phyloP scores from a whole-genome alignment of 441 rosid genomes.

The Populus trichocarpa region DNA sequence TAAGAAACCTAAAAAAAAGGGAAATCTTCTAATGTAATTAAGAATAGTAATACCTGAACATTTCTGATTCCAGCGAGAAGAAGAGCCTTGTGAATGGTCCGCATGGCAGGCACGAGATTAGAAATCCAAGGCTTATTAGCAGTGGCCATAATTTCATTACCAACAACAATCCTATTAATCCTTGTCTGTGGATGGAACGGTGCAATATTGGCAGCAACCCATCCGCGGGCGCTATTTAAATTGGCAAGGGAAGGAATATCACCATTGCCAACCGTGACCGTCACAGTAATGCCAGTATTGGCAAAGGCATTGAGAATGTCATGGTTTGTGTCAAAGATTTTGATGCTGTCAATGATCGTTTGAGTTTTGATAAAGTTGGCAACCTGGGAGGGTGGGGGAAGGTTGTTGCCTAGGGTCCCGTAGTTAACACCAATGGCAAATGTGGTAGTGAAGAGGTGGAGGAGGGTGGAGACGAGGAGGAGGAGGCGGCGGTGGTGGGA shows the following conservation, averaged over 20 bases:
- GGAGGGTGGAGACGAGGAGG: constrained; percentile 7
- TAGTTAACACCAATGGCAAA: constrained; percentile 64
- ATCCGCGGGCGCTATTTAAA: constrained; percentile 37
- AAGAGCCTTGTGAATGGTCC: constrained; percentile 46
- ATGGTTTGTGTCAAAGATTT: constrained; percentile 64
- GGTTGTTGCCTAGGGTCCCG: constrained; percentile 67
- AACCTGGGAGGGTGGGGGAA: constrained; percentile 63
- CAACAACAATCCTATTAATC: constrained; percentile 51
- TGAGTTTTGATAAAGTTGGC: constrained; percentile 54
- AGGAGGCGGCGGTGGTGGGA: constrained; percentile 11
- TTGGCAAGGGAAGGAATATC: constrained; percentile 48
- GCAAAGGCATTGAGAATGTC: constrained; percentile 61
- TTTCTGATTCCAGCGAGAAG: constrained; percentile 31
- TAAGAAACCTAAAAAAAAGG: neutral
- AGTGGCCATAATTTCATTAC: constrained; percentile 59
- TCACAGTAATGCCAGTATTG: constrained; percentile 48
- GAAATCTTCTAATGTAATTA: neutral
- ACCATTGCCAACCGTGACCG: constrained; percentile 61
- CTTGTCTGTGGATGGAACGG: constrained; percentile 45
- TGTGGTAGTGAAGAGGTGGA: constrained; percentile 19
- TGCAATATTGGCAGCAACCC: constrained; percentile 42
- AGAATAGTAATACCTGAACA: constrained; percentile 28
- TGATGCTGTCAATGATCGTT: constrained; percentile 56
- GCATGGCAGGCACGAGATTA: constrained; percentile 60
- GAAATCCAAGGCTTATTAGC: constrained; percentile 42